Evolutionary conservation across 179 eudicot genomes (phyloP).

Genomic region (Beta macrorhiza): DNA sequence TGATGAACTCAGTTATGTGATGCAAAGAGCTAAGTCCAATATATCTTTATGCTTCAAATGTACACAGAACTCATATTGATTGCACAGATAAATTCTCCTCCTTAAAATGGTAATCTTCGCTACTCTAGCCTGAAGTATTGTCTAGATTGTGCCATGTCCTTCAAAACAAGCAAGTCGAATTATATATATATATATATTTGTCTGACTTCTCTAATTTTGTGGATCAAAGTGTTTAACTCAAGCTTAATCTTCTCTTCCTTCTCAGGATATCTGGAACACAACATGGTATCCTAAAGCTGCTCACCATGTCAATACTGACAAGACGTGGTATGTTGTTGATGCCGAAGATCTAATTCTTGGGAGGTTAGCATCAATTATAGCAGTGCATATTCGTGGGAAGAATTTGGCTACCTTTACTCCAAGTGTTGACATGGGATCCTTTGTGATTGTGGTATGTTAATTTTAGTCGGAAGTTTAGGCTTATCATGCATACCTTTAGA

Average conservation of each 20-base stretch:
- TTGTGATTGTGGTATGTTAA: constrained; percentile 82
- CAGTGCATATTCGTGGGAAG: constrained; percentile 80
- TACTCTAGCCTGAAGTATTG: neutral
- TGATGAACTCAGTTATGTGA: neutral
- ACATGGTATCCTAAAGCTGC: constrained; percentile 95
- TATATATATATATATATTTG: too few species aligned
- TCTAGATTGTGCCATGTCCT: neutral
- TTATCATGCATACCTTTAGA: too few species aligned
- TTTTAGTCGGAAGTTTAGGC: neutral
- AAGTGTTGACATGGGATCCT: constrained; percentile 97
- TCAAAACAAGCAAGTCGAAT: neutral
- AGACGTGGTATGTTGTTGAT: constrained; percentile 93
- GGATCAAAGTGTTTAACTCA: constrained; percentile 7
- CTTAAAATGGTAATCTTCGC: neutral
- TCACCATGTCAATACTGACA: constrained; percentile 74
- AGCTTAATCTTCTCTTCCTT: neutral
- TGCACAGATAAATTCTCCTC: neutral
- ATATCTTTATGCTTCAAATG: neutral
- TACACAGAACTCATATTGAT: neutral
- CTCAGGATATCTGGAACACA: constrained; percentile 86
- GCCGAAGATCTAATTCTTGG: constrained; percentile 90
- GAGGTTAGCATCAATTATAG: constrained; percentile 79
- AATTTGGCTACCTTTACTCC: constrained; percentile 86
- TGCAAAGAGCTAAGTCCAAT: too few species aligned
- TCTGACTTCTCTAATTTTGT: neutral